These are phyloP conservation scores for Talaromyces piceae DNA, from an alignment of 2,329 filamentous ascomycete species.

Conservation along the genomic window DNA sequence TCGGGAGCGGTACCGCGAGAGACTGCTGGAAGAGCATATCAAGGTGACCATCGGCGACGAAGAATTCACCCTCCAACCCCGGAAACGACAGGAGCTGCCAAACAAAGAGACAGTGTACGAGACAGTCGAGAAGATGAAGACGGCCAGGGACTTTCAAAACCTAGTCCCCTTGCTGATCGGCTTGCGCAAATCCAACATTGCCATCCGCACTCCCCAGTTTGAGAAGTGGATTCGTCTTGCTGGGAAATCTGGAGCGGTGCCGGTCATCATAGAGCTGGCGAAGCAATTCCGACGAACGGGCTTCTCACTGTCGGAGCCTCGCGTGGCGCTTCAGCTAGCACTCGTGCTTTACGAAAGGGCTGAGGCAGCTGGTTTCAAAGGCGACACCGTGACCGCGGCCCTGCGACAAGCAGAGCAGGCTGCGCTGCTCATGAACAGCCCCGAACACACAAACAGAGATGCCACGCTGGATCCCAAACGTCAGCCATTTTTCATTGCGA, in stretches of 20 bases:
- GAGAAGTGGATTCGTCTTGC: constrained; percentile 34
- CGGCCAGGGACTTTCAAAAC: constrained; percentile 34
- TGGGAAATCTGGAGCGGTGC: constrained; percentile 27
- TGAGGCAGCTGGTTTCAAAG: constrained; percentile 26
- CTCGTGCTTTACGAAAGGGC: constrained; percentile 29
- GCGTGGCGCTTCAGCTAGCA: constrained; percentile 16
- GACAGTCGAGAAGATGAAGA: constrained; percentile 30
- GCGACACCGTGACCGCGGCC: constrained; percentile 21
- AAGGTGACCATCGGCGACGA: constrained; percentile 35
- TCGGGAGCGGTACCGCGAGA: constrained; percentile 26
- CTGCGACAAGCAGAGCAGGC: constrained; percentile 28
- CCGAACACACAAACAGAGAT: constrained; percentile 22
- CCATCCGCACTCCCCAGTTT: constrained; percentile 18
- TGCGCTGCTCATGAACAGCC: constrained; percentile 28
- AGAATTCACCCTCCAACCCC: constrained; percentile 30
- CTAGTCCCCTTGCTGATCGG: constrained; percentile 35
- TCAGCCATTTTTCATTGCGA: constrained; percentile 35
- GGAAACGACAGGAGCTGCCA: constrained; percentile 27
- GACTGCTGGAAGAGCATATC: constrained; percentile 33
- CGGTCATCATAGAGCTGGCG: constrained; percentile 29
- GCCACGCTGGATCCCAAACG: constrained; percentile 28
- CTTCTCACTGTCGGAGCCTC: constrained; percentile 21
- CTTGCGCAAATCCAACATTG: constrained; percentile 23
- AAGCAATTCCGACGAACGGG: constrained; percentile 29
- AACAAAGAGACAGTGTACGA: constrained; percentile 24